Conservation (phyloP, 2,329 filamentous ascomycete genomes). For the Nemania sp. region DNA sequence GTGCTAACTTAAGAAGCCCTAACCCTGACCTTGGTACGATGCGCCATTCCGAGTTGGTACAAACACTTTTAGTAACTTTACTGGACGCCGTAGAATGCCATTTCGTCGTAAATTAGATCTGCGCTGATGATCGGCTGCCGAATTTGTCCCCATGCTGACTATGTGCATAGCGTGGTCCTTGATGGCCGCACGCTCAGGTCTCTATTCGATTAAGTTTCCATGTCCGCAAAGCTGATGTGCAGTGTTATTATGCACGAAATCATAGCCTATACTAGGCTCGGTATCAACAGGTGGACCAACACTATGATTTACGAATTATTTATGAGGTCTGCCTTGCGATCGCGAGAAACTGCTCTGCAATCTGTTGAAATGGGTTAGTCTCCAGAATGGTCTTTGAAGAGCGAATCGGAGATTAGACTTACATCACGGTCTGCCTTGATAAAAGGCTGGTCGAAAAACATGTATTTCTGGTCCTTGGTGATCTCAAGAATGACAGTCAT, state of each 20-base stretch:
- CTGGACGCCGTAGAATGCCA: conserved; percentile 29
- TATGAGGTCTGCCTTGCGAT: conserved; percentile 34
- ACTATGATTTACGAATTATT: neutral
- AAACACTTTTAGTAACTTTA: conserved; percentile 21
- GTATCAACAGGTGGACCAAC: neutral
- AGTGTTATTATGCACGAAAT: conserved; percentile 6
- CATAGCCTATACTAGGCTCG: neutral
- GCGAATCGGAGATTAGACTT: conserved; percentile 29
- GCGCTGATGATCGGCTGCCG: conserved; percentile 12
- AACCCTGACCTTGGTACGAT: no score
- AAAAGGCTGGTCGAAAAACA: conserved; percentile 90
- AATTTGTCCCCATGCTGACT: conserved; percentile 11
- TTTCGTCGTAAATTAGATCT: conserved; percentile 19
- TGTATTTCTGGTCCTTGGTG: conserved; percentile 86
- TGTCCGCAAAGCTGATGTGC: conserved; percentile 11
- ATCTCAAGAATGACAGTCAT: conserved; percentile 87
- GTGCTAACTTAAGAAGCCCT: conserved; percentile 8
- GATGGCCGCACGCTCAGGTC: conserved; percentile 1
- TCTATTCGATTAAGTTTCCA: conserved; percentile 4
- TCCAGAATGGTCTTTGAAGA: neutral
- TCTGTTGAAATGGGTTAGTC: conserved; percentile 28
- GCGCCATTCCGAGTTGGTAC: conserved; percentile 10
- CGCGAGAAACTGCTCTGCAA: conserved; percentile 36
- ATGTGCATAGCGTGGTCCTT: neutral
- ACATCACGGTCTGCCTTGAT: conserved; percentile 90